Conservation (phyloP, 169 alveolate genomes). For the Theileria orientalis region DNA sequence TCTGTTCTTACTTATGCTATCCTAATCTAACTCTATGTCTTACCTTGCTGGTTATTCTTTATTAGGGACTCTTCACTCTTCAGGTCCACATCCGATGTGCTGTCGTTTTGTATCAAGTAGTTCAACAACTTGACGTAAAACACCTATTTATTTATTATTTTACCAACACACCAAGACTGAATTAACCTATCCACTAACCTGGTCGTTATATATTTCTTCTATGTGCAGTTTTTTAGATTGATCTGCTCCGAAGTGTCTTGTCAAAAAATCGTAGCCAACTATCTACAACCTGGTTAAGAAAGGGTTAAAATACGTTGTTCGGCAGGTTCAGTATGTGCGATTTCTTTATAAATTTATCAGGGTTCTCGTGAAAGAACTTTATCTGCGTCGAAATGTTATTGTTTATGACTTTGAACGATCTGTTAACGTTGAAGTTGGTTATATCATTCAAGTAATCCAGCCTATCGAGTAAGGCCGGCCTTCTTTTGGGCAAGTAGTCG, state of each 20-base stretch:
- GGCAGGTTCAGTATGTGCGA: slow-evolving; percentile 50
- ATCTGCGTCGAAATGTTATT: slow-evolving; percentile 51
- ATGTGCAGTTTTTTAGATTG: not conserved
- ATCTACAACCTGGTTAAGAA: slow-evolving; percentile 2
- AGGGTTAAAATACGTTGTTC: slow-evolving; percentile 18
- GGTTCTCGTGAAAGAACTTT: slow-evolving; percentile 32
- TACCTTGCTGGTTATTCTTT: slow-evolving; percentile 38
- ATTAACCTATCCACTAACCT: slow-evolving; percentile 5
- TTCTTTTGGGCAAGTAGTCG: slow-evolving; percentile 34
- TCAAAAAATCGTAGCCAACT: slow-evolving; percentile 43
- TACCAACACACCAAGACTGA: not conserved
- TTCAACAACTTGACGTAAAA: slow-evolving; percentile 59
- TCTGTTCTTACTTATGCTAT: too few species aligned
- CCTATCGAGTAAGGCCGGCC: slow-evolving; percentile 25
- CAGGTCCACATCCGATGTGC: slow-evolving; percentile 38
- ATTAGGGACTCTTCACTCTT: slow-evolving; percentile 50
- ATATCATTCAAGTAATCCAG: slow-evolving; percentile 58
- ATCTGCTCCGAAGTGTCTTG: slow-evolving; percentile 23
- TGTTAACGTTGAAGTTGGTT: slow-evolving; percentile 53
- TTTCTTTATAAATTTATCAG: slow-evolving; percentile 33
- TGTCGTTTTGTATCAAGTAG: slow-evolving; percentile 32
- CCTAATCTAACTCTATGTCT: too few species aligned
- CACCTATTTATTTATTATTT: slow-evolving; percentile 7
- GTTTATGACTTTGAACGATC: slow-evolving; percentile 45
- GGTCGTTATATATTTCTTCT: slow-evolving; percentile 47